These are phyloP conservation scores for Zangia roseola DNA, from an alignment of 768 basidiomycete species.

Conservation along the genomic window DNA sequence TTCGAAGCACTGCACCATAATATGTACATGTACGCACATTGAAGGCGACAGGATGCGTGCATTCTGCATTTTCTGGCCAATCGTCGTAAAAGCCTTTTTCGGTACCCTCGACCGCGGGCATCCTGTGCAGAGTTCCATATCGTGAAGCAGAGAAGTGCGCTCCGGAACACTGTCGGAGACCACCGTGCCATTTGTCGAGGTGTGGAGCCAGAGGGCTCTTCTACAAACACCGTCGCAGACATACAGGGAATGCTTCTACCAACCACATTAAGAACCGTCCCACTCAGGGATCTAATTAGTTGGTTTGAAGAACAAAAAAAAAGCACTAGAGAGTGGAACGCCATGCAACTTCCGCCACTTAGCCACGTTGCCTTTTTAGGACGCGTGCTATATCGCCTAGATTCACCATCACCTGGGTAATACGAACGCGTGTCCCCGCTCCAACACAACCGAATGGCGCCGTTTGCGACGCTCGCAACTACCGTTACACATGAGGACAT, in stretches of 20 bases:
- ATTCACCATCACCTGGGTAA: slow-evolving; percentile 8
- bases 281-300: too few species aligned
- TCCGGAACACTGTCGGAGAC: slow-evolving; percentile 13
- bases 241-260: not conserved
- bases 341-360: slow-evolving; percentile 20
- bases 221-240: slow-evolving; percentile 4
- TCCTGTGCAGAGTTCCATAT: slow-evolving; percentile 31
- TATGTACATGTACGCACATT: slow-evolving; percentile 11
- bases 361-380: slow-evolving; percentile 21
- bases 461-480: slow-evolving; percentile 29
- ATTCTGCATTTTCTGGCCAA: slow-evolving; percentile 20
- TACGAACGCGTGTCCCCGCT: slow-evolving; percentile 12
- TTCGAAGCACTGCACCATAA: slow-evolving; percentile 26
- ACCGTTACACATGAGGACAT: slow-evolving; percentile 39
- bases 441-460: slow-evolving; percentile 21
- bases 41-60: slow-evolving; percentile 5
- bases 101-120: slow-evolving; percentile 29
- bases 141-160: slow-evolving; percentile 21
- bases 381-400: not conserved
- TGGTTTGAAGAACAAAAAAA: not conserved
- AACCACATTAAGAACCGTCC: slow-evolving; percentile 4
- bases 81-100: slow-evolving; percentile 5
- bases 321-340: not conserved
- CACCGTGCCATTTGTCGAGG: slow-evolving; percentile 12
- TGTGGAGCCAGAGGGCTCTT: slow-evolving; percentile 18